Evolutionary conservation across 2,329 filamentous ascomycete genomes (phyloP).

Genomic region (Dactylellina leptospora): DNA sequence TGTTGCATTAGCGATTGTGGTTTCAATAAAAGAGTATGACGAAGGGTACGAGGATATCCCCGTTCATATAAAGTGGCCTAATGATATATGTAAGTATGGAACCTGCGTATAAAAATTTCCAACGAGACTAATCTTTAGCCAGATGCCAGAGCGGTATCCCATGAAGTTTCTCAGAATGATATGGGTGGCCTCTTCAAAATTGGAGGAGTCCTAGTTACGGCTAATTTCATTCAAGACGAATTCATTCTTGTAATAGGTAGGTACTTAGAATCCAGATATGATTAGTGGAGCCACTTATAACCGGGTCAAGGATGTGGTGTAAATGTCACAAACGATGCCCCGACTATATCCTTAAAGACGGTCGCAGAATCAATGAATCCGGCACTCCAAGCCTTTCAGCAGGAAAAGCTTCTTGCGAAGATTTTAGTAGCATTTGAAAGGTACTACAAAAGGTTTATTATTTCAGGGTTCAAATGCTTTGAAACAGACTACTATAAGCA

Average conservation of each 20-base stretch:
- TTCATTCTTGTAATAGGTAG: constrained; percentile 76
- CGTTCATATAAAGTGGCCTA: constrained; percentile 95
- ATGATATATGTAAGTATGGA: constrained; percentile 86
- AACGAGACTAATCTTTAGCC: background rate
- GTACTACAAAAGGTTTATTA: constrained; percentile 78
- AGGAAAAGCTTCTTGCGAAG: constrained; percentile 82
- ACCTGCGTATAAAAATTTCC: too few relatives aligned
- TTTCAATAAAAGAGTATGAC: constrained; percentile 82
- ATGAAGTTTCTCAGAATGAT: too few relatives aligned
- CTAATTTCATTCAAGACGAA: constrained; percentile 83
- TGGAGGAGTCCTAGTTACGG: constrained; percentile 90
- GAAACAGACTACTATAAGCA: constrained; percentile 79
- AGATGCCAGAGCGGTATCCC: too few relatives aligned
- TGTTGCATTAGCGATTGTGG: constrained; percentile 83
- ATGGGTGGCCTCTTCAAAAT: constrained; percentile 80
- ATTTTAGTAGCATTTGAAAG: constrained; percentile 81
- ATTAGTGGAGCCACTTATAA: too few relatives aligned
- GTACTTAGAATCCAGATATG: background rate
- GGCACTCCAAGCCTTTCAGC: constrained; percentile 68
- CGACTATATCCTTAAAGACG: constrained; percentile 85
- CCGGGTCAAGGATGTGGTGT: constrained; percentile 71
- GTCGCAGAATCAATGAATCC: constrained; percentile 61
- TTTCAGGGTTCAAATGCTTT: constrained; percentile 76
- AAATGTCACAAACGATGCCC: constrained; percentile 82
- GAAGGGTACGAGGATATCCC: constrained; percentile 77